Evolutionary conservation across 1,139 yeast genomes (phyloP).

Genomic region (Yamadazyma jaroonii): DNA sequence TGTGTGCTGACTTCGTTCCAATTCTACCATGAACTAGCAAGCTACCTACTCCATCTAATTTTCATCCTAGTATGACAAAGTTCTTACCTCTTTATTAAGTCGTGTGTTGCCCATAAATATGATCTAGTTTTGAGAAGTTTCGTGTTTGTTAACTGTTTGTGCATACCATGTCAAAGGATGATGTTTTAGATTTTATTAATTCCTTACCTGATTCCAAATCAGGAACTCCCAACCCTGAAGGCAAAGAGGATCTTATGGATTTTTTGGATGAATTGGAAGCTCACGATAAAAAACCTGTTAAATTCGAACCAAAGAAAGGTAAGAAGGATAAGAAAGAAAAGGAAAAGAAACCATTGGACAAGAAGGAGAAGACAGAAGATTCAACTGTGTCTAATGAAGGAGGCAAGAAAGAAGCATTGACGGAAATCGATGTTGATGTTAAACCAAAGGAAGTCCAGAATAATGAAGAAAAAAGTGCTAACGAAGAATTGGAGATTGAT

Average conservation of each 20-base stretch:
- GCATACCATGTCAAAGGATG: slow-evolving; percentile 43
- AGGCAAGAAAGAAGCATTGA: slow-evolving; percentile 6
- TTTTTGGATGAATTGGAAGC: slow-evolving; percentile 80
- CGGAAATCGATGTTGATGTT: slow-evolving; percentile 4
- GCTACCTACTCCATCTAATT: no score
- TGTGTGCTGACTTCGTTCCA: no score
- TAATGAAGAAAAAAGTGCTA: slow-evolving; percentile 3
- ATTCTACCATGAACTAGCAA: no score
- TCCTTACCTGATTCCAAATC: slow-evolving; percentile 71
- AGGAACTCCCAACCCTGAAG: slow-evolving; percentile 36
- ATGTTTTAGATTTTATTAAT: slow-evolving; percentile 85
- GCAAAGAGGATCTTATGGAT: slow-evolving; percentile 73
- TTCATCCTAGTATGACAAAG: no score
- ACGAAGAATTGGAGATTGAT: slow-evolving; percentile 40
- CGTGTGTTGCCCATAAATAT: no score
- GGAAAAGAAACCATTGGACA: background rate
- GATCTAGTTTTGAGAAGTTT: background rate
- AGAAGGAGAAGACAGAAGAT: background rate
- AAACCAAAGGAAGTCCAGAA: background rate
- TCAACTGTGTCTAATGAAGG: background rate
- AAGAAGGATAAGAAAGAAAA: slow-evolving; percentile 7
- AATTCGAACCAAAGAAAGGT: slow-evolving; percentile 27
- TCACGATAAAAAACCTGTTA: slow-evolving; percentile 25
- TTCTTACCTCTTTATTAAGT: no score
- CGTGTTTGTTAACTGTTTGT: no score